Evolutionary conservation across 805 yeast species (phyloP), one percentile per base, ranked within the genome.

Genomic region (Sporopachydermia quercuum): DNA sequence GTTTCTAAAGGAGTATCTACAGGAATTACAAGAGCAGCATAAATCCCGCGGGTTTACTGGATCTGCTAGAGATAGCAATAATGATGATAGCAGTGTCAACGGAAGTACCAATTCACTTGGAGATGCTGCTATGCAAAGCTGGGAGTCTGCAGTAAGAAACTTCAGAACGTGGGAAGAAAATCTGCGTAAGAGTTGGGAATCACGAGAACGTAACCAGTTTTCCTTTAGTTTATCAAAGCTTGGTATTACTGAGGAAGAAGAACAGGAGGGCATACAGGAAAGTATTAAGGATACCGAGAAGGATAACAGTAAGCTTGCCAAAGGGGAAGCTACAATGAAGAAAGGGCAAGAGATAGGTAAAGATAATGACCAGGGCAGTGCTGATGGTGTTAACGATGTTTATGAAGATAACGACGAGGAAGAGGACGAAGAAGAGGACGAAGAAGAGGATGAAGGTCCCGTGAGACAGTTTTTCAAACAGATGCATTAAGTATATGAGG

Each of bases 381-480:
- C 8, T n/a, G 30, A 23, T 8, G 30, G n/a, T 8, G n/a, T n/a
- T n/a, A n/a, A n/a, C 8, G 30, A 23, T 8, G 30, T 8, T 8
- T 8, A 8, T 8, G 30, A 23, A 23, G 30, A 23, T 8, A n/a
- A n/a, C 8, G n/a, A 11, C 8, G 36, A 34, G 16, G 36, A 14
- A 8, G 36, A 34, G 13, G 36, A 34, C 11, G 36, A 34, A 14
- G 36, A 34, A 34, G 15, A 34, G 15, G 36, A 14, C 6, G 36
- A 15, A 14, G 36, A 34, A 11, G 36, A 14, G 36, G 36, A 15
- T 15, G 36, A 34, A 34, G 36, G 18, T 11, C 30, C 30, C n/a
- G 30, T 23, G 30, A 8, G 30, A n/a, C 30, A 23, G 30, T 23
- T 23, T 23, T 23, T 23, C 30, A 23, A 23, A n/a, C 30, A 23